Base-by-base conservation (phyloP, 257 asterid species). In the Linaria vulgaris region DNA sequence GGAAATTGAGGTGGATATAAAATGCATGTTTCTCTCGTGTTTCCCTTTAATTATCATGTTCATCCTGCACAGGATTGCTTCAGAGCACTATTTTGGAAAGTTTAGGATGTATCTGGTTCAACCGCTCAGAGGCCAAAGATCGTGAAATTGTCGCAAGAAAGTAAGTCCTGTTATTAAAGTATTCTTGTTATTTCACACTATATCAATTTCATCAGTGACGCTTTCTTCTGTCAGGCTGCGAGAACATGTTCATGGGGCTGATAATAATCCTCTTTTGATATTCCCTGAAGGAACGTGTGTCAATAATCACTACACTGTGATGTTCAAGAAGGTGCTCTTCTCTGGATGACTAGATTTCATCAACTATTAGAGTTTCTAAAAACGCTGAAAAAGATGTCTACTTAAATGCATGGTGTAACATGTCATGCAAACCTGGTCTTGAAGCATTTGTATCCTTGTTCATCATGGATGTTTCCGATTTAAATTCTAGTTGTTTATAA, bases 221-320 rank as follows among this genome's bases (percentile, higher is more conserved):
- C 24, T n/a, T n/a, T 24, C 57, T 52, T 52, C 72, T 73, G 70
- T 58, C 87, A 94, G 99, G 90, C 84, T 94, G 47, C 78, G 96
- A 62, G 95, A 87, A 23, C 99, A 94, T 73, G 95, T 94, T 45
- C 81, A 88, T 66, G 97, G 89, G 58, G 82, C 85, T 58, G 99
- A 94, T 66, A 94, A 83, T 67, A 94, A 94, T 69, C 99, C 99
- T 76, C 97, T 94, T 70, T 92, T 94, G 74, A 88, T 94, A 79
- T 94, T 94, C 71, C 99, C 96, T 0, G 99, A 94, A 80, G 99
- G 99, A 82, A 94, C 99, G 56, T 94, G 99, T 46, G 99, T 88
- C 69, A 94, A 90, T 74, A 92, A 85, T 79, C 94, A 89, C 74
- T 94, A 85, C 79, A 85, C 96, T 48, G 99, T 94, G 75, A 90